Evolutionary conservation across 2,329 filamentous ascomycete species (phyloP).

Genomic region (Xylaria sp.): DNA sequence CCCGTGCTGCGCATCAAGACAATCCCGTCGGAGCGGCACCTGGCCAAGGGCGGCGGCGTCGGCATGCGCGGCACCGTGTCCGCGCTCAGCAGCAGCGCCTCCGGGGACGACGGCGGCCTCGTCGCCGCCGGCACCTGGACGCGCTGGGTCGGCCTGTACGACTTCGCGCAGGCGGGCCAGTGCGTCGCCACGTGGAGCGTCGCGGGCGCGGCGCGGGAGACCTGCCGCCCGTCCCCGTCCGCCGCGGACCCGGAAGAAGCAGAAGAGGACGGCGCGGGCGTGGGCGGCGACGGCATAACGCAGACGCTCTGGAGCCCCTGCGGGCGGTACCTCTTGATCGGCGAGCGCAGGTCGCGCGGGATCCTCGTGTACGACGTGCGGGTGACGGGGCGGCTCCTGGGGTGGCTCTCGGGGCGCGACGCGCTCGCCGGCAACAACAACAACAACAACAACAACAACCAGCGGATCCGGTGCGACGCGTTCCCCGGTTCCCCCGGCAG

Average conservation of each 20-base stretch:
- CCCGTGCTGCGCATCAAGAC: slow-evolving; percentile 60
- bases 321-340: slow-evolving; percentile 64
- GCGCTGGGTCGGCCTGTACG: slow-evolving; percentile 64
- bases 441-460: too few species aligned
- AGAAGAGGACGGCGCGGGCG: slow-evolving; percentile 35
- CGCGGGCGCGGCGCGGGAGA: slow-evolving; percentile 55
- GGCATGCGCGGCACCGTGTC: slow-evolving; percentile 67
- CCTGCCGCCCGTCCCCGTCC: slow-evolving; percentile 29
- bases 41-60: slow-evolving; percentile 62
- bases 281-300: slow-evolving; percentile 64
- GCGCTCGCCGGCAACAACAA: too few species aligned
- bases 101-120: slow-evolving; percentile 40
- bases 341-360: slow-evolving; percentile 59
- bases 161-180: slow-evolving; percentile 56
- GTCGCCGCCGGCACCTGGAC: slow-evolving; percentile 67
- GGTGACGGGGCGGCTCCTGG: slow-evolving; percentile 59
- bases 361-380: slow-evolving; percentile 66
- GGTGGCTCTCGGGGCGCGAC: slow-evolving; percentile 53
- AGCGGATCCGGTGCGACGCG: slow-evolving; percentile 58
- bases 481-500: slow-evolving; percentile 45
- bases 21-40: slow-evolving; percentile 62
- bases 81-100: slow-evolving; percentile 53
- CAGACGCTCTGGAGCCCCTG: slow-evolving; percentile 66
- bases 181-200: slow-evolving; percentile 64
- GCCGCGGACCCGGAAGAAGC: slow-evolving; percentile 8